Base-by-base conservation (phyloP, 2,329 filamentous ascomycete species). In the Harringtonia lauricola region DNA sequence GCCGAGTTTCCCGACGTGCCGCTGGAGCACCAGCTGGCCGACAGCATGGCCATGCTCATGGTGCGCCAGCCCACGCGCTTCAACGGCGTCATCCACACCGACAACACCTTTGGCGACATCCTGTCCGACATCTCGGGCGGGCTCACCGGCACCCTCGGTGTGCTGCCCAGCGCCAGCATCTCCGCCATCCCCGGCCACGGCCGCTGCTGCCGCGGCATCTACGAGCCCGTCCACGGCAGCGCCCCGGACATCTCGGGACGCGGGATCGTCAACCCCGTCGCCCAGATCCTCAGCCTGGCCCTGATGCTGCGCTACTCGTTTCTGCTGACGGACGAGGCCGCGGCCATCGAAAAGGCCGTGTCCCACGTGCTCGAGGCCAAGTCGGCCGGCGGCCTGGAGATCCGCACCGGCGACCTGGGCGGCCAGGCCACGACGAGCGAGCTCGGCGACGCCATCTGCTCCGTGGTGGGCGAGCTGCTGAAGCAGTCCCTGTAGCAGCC, bases 271-370 rank as follows among this genome's bases (percentile, higher is more conserved):
- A 86, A 87, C 63, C 83, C 83, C 0, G 71, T 86, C 29, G 83
- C 81, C 1, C 77, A 80, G 52, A 77, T 86, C 28, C 68, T 86
- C 33, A 85, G 80, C 40, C 63, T 84, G 22, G 79, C 79, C 44
- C 83, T 87, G 81, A 75, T 87, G 70, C 67, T 87, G 50, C 77
- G 83, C 55, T 86, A 86, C 63, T 85, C 81, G 1, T 70, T 84
- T 40, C 68, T 72, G 48, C 66, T 76, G 48, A 70, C 72, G 8
- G 70, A 73, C 9, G 73, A 85, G 51, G 79, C 81, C 1, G 64
- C 66, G 42, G 72, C 76, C 28, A 70, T 86, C 45, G 81, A 85
- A 53, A 66, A 74, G 47, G 80, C 81, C 0, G 79, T 84, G 3
- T 70, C 69, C 47, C 71, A 70, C 21, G 74, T 79, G 14, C 74